phyloP scores from a whole-genome alignment of 2,329 filamentous ascomycete genomes.

The Rachicladosporium sp. region DNA sequence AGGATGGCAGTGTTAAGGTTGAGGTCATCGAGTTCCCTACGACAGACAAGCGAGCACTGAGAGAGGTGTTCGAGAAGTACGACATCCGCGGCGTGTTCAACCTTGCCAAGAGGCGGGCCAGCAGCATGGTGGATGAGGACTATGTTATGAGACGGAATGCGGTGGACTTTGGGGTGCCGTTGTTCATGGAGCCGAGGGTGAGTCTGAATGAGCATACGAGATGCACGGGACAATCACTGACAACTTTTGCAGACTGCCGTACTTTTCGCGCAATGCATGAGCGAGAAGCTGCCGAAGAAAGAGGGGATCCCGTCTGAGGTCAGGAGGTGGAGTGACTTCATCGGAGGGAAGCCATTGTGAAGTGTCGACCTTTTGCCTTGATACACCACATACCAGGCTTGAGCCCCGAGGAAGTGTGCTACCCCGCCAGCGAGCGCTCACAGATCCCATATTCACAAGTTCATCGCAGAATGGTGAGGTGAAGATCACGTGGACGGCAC shows the following conservation, averaged over 20 bases:
- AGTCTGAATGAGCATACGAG: slow-evolving; percentile 29
- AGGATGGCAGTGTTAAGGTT: slow-evolving; percentile 53
- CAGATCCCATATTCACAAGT: too few relatives aligned
- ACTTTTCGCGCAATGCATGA: slow-evolving; percentile 95
- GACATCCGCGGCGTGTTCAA: slow-evolving; percentile 95
- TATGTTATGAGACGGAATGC: slow-evolving; percentile 98
- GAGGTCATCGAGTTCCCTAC: slow-evolving; percentile 95
- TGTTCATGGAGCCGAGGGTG: slow-evolving; percentile 98
- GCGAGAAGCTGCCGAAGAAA: slow-evolving; percentile 77
- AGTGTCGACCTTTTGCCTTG: too few relatives aligned
- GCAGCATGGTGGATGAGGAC: slow-evolving; percentile 79
- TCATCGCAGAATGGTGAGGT: too few relatives aligned
- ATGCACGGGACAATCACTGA: slow-evolving; percentile 1
- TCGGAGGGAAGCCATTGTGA: slow-evolving; percentile 71
- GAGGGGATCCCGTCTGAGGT: slow-evolving; percentile 88
- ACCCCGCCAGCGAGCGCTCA: too few relatives aligned
- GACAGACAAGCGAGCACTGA: slow-evolving; percentile 85
- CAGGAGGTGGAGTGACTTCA: slow-evolving; percentile 88
- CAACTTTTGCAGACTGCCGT: slow-evolving; percentile 60
- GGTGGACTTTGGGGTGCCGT: slow-evolving; percentile 91
- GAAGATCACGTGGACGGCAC: too few relatives aligned
- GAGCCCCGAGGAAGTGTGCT: too few relatives aligned
- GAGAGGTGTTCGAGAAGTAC: slow-evolving; percentile 93
- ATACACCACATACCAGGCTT: too few relatives aligned
- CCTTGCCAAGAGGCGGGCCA: slow-evolving; percentile 70